These are phyloP conservation scores for Rubroshorea leprosula DNA, from an alignment of 345 rosid species.

Conservation along the genomic window DNA sequence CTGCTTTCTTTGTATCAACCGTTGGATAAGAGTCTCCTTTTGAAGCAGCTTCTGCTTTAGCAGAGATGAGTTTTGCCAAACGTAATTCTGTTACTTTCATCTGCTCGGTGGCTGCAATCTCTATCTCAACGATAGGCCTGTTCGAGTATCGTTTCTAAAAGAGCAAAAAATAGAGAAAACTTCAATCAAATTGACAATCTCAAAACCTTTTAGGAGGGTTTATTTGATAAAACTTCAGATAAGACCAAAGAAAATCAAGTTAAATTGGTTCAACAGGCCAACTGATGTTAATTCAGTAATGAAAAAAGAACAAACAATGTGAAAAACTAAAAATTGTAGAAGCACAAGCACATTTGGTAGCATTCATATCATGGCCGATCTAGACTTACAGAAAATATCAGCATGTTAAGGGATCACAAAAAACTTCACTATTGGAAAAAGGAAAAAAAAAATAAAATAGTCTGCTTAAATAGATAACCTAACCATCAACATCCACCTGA, in stretches of 20 bases:
- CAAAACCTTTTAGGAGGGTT: background rate
- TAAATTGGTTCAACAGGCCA: too few relatives aligned
- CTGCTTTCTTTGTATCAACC: conserved; percentile 33
- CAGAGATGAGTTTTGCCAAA: conserved; percentile 62
- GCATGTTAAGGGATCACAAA: background rate
- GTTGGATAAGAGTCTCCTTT: conserved; percentile 20
- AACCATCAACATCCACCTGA: background rate
- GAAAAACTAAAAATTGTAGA: too few relatives aligned
- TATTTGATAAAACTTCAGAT: too few relatives aligned
- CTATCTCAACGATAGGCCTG: conserved; percentile 75
- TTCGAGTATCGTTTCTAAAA: conserved; percentile 66
- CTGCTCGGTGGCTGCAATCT: conserved; percentile 84
- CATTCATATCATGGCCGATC: too few relatives aligned
- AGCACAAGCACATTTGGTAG: too few relatives aligned
- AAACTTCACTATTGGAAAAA: background rate
- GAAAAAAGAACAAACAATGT: too few relatives aligned
- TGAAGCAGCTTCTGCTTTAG: conserved; percentile 28
- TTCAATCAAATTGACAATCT: background rate
- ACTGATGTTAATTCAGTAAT: too few relatives aligned
- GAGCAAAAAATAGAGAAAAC: conserved; percentile 6
- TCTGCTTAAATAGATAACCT: background rate
- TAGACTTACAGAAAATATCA: background rate
- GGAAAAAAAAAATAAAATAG: too few relatives aligned
- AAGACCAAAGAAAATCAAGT: too few relatives aligned
- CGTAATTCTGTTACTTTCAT: conserved; percentile 86